A percentile compares a stretch with the other conserved stretches of the same genome.
Conservation (phyloP, 257 asterid genomes). For the Nicotiana obtusifolia region DNA sequence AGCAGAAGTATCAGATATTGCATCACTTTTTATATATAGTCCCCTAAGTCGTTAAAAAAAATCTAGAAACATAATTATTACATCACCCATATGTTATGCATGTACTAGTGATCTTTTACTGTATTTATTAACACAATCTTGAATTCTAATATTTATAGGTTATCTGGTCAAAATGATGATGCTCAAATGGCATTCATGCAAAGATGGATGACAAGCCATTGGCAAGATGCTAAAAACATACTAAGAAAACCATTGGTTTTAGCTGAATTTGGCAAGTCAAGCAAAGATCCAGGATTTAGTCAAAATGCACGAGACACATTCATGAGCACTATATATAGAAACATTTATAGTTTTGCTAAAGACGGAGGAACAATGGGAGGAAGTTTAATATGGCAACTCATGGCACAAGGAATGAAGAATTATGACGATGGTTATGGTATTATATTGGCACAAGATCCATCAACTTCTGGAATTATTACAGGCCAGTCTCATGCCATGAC, state of each 20-base stretch:
- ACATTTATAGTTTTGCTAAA: conserved; percentile 43
- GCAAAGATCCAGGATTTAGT: conserved; percentile 46
- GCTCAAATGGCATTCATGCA: conserved; percentile 63
- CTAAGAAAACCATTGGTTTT: conserved; percentile 60
- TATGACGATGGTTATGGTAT: conserved; percentile 62
- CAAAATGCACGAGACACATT: conserved; percentile 33
- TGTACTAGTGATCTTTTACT: neutral
- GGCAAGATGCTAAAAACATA: conserved; percentile 45
- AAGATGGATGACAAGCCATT: conserved; percentile 63
- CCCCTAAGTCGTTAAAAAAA: neutral
- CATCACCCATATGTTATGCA: neutral
- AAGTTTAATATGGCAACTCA: conserved; percentile 66
- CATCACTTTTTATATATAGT: neutral
- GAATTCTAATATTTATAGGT: conserved; percentile 24
- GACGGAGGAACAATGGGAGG: conserved; percentile 70
- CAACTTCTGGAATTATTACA: conserved; percentile 49
- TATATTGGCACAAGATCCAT: conserved; percentile 37
- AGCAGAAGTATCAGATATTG: neutral
- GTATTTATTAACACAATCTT: neutral
- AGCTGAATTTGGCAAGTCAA: conserved; percentile 66
- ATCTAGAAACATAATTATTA: neutral
- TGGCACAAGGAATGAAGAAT: conserved; percentile 58
- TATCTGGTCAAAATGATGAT: conserved; percentile 42
- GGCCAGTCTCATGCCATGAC: conserved; percentile 57
- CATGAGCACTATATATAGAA: conserved; percentile 44